Percentiles rank a stretch among this genome's conserved stretches.
Evolutionary conservation across 495 filamentous ascomycete species (phyloP).

Genomic region (Penicillium cosmopolitanum): DNA sequence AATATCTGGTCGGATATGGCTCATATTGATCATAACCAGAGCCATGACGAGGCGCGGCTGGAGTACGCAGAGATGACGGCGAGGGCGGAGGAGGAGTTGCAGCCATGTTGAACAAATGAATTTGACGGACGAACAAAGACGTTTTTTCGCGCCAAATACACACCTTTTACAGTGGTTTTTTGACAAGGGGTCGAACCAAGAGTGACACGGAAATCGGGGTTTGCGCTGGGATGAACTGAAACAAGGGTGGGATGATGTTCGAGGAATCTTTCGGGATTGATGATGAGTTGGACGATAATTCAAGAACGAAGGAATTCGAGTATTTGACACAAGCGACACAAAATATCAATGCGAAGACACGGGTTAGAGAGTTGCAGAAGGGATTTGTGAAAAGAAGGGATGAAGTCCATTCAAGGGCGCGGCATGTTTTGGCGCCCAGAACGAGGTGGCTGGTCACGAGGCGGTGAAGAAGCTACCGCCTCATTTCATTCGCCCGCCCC

Average conservation of each 20-base stretch:
- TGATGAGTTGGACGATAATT: not conserved
- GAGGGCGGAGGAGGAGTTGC: slow-evolving; percentile 68
- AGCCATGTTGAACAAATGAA: slow-evolving; percentile 47
- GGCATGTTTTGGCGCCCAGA: slow-evolving; percentile 30
- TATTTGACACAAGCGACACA: not conserved
- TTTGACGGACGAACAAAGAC: not conserved
- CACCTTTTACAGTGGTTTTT: slow-evolving; percentile 11
- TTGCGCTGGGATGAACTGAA: slow-evolving; percentile 12
- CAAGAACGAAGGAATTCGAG: not conserved
- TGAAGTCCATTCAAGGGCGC: slow-evolving; percentile 21
- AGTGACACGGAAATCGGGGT: not conserved
- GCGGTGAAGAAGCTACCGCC: slow-evolving; percentile 19
- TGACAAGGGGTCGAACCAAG: not conserved
- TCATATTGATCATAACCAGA: slow-evolving; percentile 69
- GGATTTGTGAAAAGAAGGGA: slow-evolving; percentile 24
- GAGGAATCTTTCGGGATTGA: not conserved
- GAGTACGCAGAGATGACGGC: slow-evolving; percentile 57
- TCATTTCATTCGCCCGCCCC: not conserved
- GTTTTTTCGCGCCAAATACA: not conserved
- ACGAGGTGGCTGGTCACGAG: slow-evolving; percentile 8
- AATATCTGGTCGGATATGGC: slow-evolving; percentile 61
- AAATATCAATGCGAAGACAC: not conserved
- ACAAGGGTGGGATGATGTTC: slow-evolving; percentile 20
- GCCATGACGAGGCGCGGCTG: slow-evolving; percentile 74
- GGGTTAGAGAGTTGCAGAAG: slow-evolving; percentile 9